Conservation (phyloP, 1,284 basidiomycete genomes). For the Apiotrichum domesticum region DNA sequence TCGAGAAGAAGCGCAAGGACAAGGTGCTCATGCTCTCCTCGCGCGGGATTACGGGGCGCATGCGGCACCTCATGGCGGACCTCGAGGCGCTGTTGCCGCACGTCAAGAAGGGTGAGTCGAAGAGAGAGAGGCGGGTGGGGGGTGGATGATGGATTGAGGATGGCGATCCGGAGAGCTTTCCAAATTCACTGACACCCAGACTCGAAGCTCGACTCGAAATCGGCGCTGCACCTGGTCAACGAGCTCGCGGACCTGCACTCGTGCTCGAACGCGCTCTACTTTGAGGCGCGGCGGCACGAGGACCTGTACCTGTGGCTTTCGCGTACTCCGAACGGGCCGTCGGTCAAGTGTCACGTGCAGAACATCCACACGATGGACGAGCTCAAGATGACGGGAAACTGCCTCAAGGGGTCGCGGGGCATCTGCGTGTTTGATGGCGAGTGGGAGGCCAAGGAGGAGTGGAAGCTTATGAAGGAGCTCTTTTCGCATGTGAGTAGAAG, state of each 20-base stretch:
- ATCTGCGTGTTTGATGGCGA: constrained; percentile 86
- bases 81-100: constrained; percentile 86
- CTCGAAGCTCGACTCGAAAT: constrained; percentile 95
- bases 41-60: constrained; percentile 88
- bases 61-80: constrained; percentile 97
- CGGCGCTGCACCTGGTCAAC: constrained; percentile 85
- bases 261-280: constrained; percentile 96
- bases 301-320: constrained; percentile 96
- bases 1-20: constrained; percentile 51
- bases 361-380: constrained; percentile 99
- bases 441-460: constrained; percentile 84
- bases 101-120: constrained; percentile 80
- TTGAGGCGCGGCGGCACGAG: constrained; percentile 91
- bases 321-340: constrained; percentile 96
- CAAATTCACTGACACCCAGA: constrained; percentile 52
- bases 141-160: neutral
- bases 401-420: constrained; percentile 89
- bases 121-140: neutral
- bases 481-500: constrained; percentile 77
- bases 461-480: constrained; percentile 83
- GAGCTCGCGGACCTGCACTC: constrained; percentile 97
- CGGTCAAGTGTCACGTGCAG: constrained; percentile 94
- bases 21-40: constrained; percentile 85
- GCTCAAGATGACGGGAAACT: constrained; percentile 99
- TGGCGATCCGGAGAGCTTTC: neutral